A percentile compares a stretch with the other conserved stretches of the same genome.
Evolutionary conservation across 345 rosid genomes (phyloP).

Genomic region (Pistacia atlantica): DNA sequence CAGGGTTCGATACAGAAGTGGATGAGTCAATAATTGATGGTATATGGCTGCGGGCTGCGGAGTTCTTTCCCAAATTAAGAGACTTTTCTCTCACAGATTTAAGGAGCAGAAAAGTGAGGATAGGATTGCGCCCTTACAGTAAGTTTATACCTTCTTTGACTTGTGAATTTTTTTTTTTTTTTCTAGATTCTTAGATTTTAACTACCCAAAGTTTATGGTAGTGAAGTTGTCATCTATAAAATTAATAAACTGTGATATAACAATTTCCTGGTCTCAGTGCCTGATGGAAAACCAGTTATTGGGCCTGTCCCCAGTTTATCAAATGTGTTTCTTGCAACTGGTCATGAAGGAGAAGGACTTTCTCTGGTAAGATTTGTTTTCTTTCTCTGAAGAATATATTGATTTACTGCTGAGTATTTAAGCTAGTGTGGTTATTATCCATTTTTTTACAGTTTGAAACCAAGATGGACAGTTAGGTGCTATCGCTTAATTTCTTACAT

Average conservation of each 20-base stretch:
- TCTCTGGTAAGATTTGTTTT: conserved; percentile 58
- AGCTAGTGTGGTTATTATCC: background rate
- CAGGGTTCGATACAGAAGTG: conserved; percentile 69
- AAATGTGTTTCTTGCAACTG: conserved; percentile 76
- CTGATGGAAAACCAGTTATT: conserved; percentile 88
- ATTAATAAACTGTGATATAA: conserved; percentile 10
- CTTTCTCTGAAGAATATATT: background rate
- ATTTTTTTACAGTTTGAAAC: background rate
- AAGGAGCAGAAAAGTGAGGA: conserved; percentile 69
- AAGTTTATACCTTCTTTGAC: conserved; percentile 33
- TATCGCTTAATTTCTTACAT: background rate
- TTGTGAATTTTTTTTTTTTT: background rate
- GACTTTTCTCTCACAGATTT: conserved; percentile 48
- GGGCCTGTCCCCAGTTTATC: conserved; percentile 70
- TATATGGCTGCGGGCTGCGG: conserved; percentile 80
- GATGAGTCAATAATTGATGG: conserved; percentile 54
- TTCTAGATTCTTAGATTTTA: background rate
- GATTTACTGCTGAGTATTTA: background rate
- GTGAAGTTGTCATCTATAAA: background rate
- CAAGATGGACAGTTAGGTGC: background rate
- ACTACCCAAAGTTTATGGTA: background rate
- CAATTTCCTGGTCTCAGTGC: conserved; percentile 55
- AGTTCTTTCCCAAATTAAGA: conserved; percentile 73
- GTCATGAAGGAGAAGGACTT: conserved; percentile 96
- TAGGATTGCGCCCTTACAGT: conserved; percentile 96